Evolutionary conservation across 441 rosid species (phyloP).

Genomic region (Capsella rubella): DNA sequence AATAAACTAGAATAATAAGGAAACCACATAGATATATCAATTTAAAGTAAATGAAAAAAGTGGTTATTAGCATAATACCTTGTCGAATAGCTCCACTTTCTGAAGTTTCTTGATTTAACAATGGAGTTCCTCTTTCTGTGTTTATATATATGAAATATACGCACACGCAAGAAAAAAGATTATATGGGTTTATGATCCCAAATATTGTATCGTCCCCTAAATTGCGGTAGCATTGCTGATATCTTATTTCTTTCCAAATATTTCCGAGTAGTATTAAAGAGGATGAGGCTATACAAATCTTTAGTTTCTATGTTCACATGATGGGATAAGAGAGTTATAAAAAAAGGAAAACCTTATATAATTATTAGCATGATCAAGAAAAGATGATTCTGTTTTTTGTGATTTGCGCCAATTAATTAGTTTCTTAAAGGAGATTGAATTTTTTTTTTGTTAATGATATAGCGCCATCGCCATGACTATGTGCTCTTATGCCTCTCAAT

Average conservation of each 20-base stretch:
- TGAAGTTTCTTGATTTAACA: constrained; percentile 44
- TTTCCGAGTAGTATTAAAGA: constrained; percentile 1
- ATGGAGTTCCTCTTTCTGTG: constrained; percentile 38
- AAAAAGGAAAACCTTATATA: neutral
- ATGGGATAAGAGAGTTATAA: neutral
- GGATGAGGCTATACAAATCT: neutral
- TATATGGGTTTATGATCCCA: constrained; percentile 16
- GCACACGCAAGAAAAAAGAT: constrained; percentile 14
- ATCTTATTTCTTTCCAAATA: constrained; percentile 16
- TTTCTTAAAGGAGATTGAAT: neutral
- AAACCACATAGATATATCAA: neutral
- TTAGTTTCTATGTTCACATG: neutral
- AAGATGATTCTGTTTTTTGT: neutral
- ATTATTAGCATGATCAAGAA: constrained; percentile 12
- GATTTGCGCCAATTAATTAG: constrained; percentile 1
- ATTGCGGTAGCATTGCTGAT: constrained; percentile 17
- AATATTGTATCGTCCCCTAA: constrained; percentile 24
- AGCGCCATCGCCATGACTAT: too few species aligned
- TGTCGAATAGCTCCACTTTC: constrained; percentile 33
- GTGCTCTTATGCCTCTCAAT: too few species aligned
- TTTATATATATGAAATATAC: constrained; percentile 24
- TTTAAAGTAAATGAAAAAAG: neutral
- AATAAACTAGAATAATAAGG: neutral
- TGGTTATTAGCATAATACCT: constrained; percentile 30
- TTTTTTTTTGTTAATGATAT: too few species aligned